These are phyloP conservation scores for Candida andamanensis DNA, from an alignment of 805 yeast species.

Conservation along the genomic window DNA sequence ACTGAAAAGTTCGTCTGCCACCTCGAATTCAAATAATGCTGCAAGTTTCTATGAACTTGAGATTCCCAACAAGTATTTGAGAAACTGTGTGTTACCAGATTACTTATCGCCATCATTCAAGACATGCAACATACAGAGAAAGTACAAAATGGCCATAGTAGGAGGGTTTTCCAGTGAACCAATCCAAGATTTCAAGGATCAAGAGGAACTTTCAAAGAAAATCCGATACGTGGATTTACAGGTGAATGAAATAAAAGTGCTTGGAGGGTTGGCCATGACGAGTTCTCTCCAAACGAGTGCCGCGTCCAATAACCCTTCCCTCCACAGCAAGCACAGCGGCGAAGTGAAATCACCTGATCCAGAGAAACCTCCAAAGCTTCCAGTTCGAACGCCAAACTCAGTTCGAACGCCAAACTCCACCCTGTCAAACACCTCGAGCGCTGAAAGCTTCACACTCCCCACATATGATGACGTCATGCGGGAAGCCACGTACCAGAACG, in stretches of 20 bases:
- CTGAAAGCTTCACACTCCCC: constrained; percentile 18
- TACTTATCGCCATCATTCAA: constrained; percentile 49
- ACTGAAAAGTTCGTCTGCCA: constrained; percentile 20
- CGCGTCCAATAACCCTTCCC: not conserved
- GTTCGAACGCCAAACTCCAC: not conserved
- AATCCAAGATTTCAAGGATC: constrained; percentile 16
- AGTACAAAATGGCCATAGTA: constrained; percentile 15
- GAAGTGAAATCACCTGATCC: not conserved
- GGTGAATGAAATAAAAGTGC: constrained; percentile 27
- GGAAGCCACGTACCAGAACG: constrained; percentile 26
- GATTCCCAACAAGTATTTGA: constrained; percentile 35
- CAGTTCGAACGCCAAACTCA: constrained; percentile 1
- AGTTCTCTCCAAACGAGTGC: constrained; percentile 21
- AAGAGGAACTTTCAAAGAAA: constrained; percentile 15
- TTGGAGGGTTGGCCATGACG: constrained; percentile 27
- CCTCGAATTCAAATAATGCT: constrained; percentile 8
- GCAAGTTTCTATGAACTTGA: constrained; percentile 32
- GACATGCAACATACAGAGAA: constrained; percentile 50
- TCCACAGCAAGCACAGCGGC: not conserved
- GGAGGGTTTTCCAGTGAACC: constrained; percentile 24
- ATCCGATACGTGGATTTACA: constrained; percentile 25
- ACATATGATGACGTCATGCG: constrained; percentile 35
- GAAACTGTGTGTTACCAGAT: constrained; percentile 42
- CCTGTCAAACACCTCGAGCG: constrained; percentile 2
- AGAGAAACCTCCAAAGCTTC: constrained; percentile 3